Percentiles rank a stretch among this genome's conserved stretches.
These are phyloP conservation scores for Casuarina glauca DNA, from an alignment of 306 rosid species.

Conservation along the genomic window DNA sequence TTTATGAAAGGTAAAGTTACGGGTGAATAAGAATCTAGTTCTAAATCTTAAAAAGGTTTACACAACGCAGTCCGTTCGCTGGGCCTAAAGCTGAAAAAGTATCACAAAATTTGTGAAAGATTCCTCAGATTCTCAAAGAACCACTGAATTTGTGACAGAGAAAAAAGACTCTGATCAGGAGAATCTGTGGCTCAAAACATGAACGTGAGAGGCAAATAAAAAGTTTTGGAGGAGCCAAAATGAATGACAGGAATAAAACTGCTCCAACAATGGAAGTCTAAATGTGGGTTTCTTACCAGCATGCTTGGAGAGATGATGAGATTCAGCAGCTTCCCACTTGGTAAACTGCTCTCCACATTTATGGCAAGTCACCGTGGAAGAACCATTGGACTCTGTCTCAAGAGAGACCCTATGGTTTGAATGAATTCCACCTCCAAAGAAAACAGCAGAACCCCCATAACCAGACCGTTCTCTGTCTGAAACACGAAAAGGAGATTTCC, in stretches of 20 bases:
- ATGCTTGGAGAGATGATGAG: conserved; percentile 91
- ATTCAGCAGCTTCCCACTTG: conserved; percentile 89
- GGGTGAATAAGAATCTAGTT: conserved; percentile 22
- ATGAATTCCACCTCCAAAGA: conserved; percentile 40
- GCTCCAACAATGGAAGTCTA: conserved; percentile 10
- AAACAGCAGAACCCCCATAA: conserved; percentile 29
- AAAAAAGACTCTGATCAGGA: conserved; percentile 35
- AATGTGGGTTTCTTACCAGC: conserved; percentile 51
- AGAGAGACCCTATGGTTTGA: conserved; percentile 55
- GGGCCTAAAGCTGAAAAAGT: conserved; percentile 25
- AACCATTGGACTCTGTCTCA: conserved; percentile 51
- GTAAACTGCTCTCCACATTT: conserved; percentile 83
- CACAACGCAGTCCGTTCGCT: conserved; percentile 20
- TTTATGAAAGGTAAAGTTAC: conserved; percentile 21
- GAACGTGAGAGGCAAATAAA: not conserved
- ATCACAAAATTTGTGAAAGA: conserved; percentile 15
- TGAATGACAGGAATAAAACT: conserved; percentile 5
- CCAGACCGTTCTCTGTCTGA: conserved; percentile 57
- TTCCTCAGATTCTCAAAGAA: conserved; percentile 26
- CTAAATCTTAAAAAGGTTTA: conserved; percentile 22
- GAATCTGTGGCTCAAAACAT: not conserved
- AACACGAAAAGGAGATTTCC: conserved; percentile 56
- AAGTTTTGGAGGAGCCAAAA: not conserved
- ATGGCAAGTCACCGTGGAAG: conserved; percentile 61
- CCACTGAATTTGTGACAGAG: conserved; percentile 10